Conservation (phyloP, 202 grass and related monocot genomes). For the Dendrocalamus latiflorus region DNA sequence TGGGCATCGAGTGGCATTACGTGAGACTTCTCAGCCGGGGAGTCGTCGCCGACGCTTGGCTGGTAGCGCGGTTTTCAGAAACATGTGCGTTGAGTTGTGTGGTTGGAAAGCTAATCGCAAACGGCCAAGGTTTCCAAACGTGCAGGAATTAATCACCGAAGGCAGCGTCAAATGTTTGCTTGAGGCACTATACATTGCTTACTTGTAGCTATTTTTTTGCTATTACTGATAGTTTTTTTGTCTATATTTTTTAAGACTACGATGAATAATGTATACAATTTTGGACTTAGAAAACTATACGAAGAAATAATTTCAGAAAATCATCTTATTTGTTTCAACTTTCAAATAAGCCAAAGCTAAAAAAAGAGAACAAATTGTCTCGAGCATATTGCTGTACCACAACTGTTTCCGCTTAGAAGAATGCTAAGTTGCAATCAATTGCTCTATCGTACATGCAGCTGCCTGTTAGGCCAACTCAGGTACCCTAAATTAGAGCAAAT, state of each 20-base stretch:
- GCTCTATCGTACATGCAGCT: neutral
- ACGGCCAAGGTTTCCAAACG: neutral
- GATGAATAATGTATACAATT: no score
- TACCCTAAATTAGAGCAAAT: neutral
- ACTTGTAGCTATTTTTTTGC: neutral
- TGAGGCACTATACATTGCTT: neutral
- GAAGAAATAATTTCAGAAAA: rapidly evolving
- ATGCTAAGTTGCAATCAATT: neutral
- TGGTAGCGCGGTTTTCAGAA: conserved; percentile 4
- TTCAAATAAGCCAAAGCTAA: no score
- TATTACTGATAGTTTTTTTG: no score
- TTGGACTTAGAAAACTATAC: no score
- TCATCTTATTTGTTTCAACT: no score
- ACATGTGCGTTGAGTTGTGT: neutral
- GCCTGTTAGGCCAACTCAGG: neutral
- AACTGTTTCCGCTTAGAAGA: no score
- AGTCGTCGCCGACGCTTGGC: conserved; percentile 1
- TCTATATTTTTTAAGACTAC: no score
- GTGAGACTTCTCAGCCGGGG: neutral
- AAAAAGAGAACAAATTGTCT: no score
- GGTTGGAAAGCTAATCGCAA: neutral
- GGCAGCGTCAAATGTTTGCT: conserved; percentile 1
- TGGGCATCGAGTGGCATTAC: no score
- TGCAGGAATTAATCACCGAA: neutral
- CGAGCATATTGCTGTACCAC: no score